A percentile compares a stretch with the other conserved stretches of the same genome.
Conservation (phyloP, 2,329 filamentous ascomycete genomes). For the Neoscytalidium dimidiatum region DNA sequence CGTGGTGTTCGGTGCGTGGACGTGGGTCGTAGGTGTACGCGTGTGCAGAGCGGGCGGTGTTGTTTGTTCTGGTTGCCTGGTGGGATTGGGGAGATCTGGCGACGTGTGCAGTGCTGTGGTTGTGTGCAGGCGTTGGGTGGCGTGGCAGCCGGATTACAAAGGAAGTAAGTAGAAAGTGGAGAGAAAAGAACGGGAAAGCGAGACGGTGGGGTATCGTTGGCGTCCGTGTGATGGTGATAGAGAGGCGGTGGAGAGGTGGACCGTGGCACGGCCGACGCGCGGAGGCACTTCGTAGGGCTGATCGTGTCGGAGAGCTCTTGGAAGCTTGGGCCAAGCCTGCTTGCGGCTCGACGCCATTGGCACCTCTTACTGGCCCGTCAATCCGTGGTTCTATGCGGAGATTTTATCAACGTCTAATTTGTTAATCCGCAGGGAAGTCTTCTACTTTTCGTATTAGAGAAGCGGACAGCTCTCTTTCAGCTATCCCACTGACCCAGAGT, state of each 20-base stretch:
- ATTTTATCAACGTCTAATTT: no score
- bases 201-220: neutral
- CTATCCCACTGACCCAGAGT: no score
- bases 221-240: neutral
- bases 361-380: no score
- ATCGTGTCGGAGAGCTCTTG: neutral
- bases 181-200: neutral
- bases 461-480: no score
- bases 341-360: neutral
- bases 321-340: constrained; percentile 3
- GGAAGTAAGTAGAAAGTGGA: neutral
- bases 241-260: constrained; percentile 17
- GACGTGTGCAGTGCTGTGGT: no score
- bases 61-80: neutral
- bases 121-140: neutral
- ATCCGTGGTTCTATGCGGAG: no score
- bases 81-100: neutral
- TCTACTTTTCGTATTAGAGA: no score
- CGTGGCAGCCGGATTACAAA: neutral
- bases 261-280: constrained; percentile 5
- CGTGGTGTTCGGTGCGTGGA: neutral
- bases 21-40: neutral
- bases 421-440: no score
- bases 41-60: neutral
- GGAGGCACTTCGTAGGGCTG: constrained; percentile 9